Conservation (phyloP, 148 eudicot genomes). For the Diospyros kaki region DNA sequence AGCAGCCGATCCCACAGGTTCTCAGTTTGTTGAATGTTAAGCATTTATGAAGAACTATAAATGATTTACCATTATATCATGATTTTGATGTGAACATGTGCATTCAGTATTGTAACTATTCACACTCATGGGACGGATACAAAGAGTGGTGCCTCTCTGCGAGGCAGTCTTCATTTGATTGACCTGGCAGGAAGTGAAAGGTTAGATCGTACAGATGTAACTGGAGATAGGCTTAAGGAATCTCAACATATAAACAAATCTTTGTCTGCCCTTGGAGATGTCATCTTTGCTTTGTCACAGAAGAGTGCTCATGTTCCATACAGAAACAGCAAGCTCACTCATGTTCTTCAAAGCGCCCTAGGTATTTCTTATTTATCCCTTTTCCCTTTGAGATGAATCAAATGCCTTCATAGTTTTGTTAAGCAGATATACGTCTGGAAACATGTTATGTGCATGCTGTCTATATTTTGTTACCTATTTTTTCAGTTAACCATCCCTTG, state of each 20-base stretch:
- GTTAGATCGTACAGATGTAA: constrained; percentile 36
- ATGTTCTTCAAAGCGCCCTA: constrained; percentile 36
- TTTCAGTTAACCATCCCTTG: not conserved
- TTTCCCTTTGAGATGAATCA: not conserved
- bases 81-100: constrained; percentile 8
- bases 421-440: not conserved
- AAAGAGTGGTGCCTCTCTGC: constrained; percentile 26
- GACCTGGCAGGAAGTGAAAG: constrained; percentile 46
- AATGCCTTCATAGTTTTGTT: not conserved
- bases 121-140: constrained; percentile 33
- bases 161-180: constrained; percentile 38
- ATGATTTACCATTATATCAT: not conserved
- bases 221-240: constrained; percentile 44
- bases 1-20: constrained; percentile 57
- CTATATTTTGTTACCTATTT: not conserved
- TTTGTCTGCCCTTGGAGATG: constrained; percentile 40
- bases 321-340: constrained; percentile 44
- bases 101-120: constrained; percentile 26
- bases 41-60: not conserved
- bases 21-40: not conserved
- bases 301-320: constrained; percentile 35
- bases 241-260: constrained; percentile 43
- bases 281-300: constrained; percentile 35
- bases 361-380: constrained; percentile 14
- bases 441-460: not conserved